Evolutionary conservation across 225 moss, liverwort and hornwort genomes (phyloP).

Genomic region (Pseudoscleropodium purum): DNA sequence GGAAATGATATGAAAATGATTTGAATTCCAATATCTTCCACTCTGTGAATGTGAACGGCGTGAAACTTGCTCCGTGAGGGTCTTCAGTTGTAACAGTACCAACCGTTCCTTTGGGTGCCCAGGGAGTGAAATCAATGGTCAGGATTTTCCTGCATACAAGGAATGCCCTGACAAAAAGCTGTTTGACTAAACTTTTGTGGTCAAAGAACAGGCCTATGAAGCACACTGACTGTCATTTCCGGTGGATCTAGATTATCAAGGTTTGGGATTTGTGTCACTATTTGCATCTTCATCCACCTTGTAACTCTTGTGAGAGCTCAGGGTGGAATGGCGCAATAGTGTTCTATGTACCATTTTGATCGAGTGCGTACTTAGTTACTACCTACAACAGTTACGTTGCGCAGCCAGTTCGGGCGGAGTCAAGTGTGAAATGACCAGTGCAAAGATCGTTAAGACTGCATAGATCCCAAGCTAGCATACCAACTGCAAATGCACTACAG

Average conservation of each 20-base stretch:
- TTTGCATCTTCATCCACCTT: neutral
- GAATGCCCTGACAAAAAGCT: neutral
- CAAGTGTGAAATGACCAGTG: neutral
- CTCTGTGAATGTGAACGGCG: neutral
- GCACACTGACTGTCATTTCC: neutral
- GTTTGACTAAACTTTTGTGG: neutral
- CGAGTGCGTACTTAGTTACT: neutral
- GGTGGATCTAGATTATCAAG: neutral
- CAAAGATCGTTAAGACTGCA: neutral
- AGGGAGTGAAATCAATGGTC: neutral
- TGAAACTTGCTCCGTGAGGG: neutral
- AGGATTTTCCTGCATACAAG: neutral
- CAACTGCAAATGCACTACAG: neutral
- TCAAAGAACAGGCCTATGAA: neutral
- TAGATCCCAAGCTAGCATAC: neutral
- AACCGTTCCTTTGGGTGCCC: neutral
- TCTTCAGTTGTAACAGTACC: neutral
- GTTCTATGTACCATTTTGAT: neutral
- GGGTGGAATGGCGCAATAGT: neutral
- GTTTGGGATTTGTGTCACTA: neutral
- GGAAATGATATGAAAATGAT: neutral
- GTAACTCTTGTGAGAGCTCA: neutral
- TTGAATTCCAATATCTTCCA: neutral
- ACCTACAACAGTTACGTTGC: neutral
- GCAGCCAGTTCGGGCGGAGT: neutral